phyloP scores from a whole-genome alignment of 2,329 filamentous ascomycete species.

The Colletotrichum phormii region DNA sequence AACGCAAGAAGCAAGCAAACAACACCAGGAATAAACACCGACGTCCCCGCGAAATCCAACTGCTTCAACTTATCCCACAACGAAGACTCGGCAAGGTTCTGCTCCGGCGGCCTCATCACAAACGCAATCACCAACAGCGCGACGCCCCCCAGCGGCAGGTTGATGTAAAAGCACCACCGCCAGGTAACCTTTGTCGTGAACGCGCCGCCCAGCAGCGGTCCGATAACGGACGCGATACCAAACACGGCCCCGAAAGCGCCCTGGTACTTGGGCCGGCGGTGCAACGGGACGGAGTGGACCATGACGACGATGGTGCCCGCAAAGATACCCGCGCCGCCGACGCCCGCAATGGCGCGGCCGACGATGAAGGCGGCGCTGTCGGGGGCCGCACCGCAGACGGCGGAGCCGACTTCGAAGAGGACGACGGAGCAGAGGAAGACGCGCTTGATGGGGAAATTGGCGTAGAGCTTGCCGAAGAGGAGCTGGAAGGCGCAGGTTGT shows the following conservation, averaged over 20 bases:
- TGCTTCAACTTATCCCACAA: slow-evolving; percentile 42
- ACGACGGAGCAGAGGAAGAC: slow-evolving; percentile 42
- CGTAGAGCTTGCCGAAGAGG: slow-evolving; percentile 46
- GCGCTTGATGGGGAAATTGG: slow-evolving; percentile 42
- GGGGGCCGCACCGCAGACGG: slow-evolving; percentile 47
- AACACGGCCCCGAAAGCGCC: slow-evolving; percentile 53
- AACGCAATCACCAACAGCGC: slow-evolving; percentile 43
- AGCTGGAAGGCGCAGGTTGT: slow-evolving; percentile 46
- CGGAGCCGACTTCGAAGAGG: slow-evolving; percentile 46
- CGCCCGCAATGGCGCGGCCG: slow-evolving; percentile 51
- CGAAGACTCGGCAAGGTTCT: slow-evolving; percentile 38
- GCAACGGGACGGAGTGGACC: slow-evolving; percentile 48
- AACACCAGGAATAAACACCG: slow-evolving; percentile 42
- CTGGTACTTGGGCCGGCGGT: slow-evolving; percentile 49
- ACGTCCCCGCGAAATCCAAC: slow-evolving; percentile 40
- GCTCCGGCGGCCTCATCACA: slow-evolving; percentile 34
- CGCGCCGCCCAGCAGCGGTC: slow-evolving; percentile 43
- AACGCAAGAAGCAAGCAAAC: slow-evolving; percentile 60
- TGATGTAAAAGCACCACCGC: slow-evolving; percentile 53
- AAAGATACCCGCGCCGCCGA: slow-evolving; percentile 50
- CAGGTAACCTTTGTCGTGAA: slow-evolving; percentile 45
- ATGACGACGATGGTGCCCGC: slow-evolving; percentile 47
- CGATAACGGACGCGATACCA: slow-evolving; percentile 49
- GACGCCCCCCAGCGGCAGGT: slow-evolving; percentile 46
- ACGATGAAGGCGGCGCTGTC: slow-evolving; percentile 49